Conservation (phyloP, 2,329 filamentous ascomycete species). For the Volutella citrinella region DNA sequence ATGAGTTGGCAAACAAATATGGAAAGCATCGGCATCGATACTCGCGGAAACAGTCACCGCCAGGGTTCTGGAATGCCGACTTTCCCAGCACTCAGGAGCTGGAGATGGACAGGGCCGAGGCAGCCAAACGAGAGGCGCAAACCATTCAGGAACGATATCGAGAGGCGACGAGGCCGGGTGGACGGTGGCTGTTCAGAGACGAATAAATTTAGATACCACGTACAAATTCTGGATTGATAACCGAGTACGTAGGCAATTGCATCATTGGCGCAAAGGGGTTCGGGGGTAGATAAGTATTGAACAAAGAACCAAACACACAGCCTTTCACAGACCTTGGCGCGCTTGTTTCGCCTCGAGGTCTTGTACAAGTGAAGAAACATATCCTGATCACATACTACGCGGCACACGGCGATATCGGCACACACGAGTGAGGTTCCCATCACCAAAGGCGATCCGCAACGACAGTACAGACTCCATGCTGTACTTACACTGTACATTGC, state of each 20-base stretch:
- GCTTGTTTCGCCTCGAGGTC: no score
- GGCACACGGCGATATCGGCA: no score
- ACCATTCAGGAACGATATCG: conserved; percentile 70
- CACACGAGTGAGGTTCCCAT: no score
- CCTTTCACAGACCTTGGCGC: no score
- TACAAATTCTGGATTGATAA: background rate
- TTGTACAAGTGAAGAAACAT: no score
- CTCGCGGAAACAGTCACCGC: conserved; percentile 69
- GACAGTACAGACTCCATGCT: no score
- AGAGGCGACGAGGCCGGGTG: conserved; percentile 76
- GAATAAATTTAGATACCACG: conserved; percentile 46
- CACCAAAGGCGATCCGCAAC: no score
- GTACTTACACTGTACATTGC: no score
- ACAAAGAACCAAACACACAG: no score
- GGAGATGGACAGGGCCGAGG: conserved; percentile 61
- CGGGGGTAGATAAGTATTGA: no score
- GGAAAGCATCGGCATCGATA: conserved; percentile 77
- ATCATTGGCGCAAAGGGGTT: background rate
- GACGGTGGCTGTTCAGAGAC: conserved; percentile 79
- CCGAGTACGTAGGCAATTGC: background rate
- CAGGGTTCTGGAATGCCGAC: conserved; percentile 87
- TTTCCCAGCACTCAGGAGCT: conserved; percentile 87
- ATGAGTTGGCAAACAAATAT: conserved; percentile 68
- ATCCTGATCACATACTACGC: no score
- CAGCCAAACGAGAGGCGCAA: conserved; percentile 59